Base-by-base conservation (phyloP, 164 flowering plant genomes). In the Dillenia suffruticosa region DNA sequence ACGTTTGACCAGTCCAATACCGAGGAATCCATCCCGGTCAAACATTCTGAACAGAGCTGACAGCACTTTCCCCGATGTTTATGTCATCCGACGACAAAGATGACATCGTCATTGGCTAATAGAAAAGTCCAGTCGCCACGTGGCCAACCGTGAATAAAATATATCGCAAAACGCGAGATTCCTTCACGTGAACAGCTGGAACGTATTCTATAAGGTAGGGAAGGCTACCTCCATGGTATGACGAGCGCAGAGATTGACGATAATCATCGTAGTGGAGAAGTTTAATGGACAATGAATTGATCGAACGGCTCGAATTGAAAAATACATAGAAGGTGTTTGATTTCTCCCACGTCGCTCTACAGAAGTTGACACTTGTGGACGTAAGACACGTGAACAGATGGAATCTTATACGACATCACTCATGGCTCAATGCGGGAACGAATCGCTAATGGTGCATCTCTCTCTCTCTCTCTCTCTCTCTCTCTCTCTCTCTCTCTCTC, bases 331-430 rank as follows among this genome's bases (percentile, higher is more conserved):
- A 4, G 40, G 40, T 32, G 40, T 32, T 32, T 32, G 40, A 32
- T 32, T 4, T 32, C 40, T 32, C 40, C 40, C 40, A 32, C 40
- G 40, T 32, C 0, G 40, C 7, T 32, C 7, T 16, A 49, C 49
- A 57, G 51, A 2, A 12, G 0, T 14, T 5, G 54, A 51, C 63
- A 58, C 69, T 58, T 63, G 65, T 10, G 49, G 32, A 44, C 49
- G 46, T 13, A 22, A 9, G 47, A 57, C 59, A 57, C 48, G 59
- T 49, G 48, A 57, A 11, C 49, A 44, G 59, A 11, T 46, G 65
- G 51, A 58, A 63, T 63, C 65, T 47, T 1, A 44, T 63, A 53
- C 32, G 66, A 15, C 65, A 22, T 10, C 16, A 58, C 52, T 58
- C 52, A 65, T 65, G 26, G 51, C 58, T n/a, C 12, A 16, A 44